These are phyloP conservation scores for Neoscytalidium dimidiatum DNA, from an alignment of 2,329 filamentous ascomycete species.

Conservation along the genomic window DNA sequence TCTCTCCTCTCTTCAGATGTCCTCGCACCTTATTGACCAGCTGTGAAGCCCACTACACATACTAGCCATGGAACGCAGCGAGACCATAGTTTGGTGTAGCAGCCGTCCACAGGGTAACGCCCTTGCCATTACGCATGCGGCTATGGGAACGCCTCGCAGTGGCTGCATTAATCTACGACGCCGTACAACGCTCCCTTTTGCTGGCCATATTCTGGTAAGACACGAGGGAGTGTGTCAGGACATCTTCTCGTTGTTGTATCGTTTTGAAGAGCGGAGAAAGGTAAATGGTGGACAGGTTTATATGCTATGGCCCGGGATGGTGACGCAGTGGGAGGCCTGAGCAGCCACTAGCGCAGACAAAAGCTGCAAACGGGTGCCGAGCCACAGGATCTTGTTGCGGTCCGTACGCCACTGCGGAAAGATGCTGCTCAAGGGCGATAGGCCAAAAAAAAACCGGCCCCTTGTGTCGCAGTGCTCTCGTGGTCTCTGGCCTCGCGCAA, in stretches of 20 bases:
- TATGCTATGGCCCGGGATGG: conserved; percentile 4
- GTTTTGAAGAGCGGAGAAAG: neutral
- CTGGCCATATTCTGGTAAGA: neutral
- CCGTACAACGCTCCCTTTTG: conserved; percentile 12
- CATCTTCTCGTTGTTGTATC: neutral
- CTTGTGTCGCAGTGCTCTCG: neutral
- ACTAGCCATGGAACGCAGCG: neutral
- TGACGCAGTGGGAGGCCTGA: conserved; percentile 16
- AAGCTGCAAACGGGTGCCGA: neutral
- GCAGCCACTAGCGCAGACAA: conserved; percentile 3
- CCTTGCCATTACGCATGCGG: neutral
- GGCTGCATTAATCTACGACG: conserved; percentile 6
- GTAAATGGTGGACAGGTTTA: neutral
- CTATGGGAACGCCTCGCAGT: conserved; percentile 10
- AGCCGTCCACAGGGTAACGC: conserved; percentile 3
- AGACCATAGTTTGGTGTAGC: conserved; percentile 2
- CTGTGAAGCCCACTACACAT: neutral
- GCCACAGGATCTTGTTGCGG: neutral
- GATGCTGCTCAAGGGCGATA: conserved; percentile 2
- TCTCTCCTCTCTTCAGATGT: neutral
- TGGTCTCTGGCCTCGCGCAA: neutral
- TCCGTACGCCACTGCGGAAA: conserved; percentile 7
- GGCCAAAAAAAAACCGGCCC: neutral
- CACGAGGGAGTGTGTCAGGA: conserved; percentile 6
- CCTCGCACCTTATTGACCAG: neutral